Evolutionary conservation across 352 stramenopile genomes (phyloP).

Genomic region (Phytophthora brassicae): DNA sequence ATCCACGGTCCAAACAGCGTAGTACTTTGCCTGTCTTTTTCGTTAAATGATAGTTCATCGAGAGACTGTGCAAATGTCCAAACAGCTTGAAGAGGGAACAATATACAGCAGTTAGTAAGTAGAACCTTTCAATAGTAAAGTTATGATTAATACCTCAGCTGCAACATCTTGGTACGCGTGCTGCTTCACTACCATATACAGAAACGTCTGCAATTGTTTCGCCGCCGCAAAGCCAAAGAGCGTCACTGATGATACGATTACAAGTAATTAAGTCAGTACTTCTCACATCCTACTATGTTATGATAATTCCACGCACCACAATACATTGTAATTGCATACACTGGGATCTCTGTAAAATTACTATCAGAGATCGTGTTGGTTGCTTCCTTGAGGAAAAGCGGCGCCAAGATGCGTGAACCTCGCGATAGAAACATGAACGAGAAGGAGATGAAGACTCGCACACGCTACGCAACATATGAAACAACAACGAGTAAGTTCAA

Average conservation of each 20-base stretch:
- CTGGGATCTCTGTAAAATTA: slow-evolving; percentile 40
- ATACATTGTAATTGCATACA: slow-evolving; percentile 57
- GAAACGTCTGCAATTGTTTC: slow-evolving; percentile 93
- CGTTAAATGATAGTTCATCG: slow-evolving; percentile 95
- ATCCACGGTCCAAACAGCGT: slow-evolving; percentile 87
- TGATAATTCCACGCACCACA: slow-evolving; percentile 39
- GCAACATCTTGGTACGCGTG: slow-evolving; percentile 96
- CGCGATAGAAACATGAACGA: slow-evolving; percentile 71
- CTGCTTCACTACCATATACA: slow-evolving; percentile 95
- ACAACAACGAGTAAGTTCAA: neutral
- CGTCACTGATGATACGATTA: slow-evolving; percentile 26
- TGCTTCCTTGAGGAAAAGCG: slow-evolving; percentile 72
- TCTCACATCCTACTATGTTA: neutral
- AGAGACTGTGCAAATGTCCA: slow-evolving; percentile 93
- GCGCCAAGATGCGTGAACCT: slow-evolving; percentile 63
- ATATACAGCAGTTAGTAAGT: neutral
- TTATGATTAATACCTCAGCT: slow-evolving; percentile 52
- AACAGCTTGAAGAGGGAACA: slow-evolving; percentile 67
- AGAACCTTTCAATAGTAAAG: neutral
- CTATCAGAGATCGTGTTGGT: slow-evolving; percentile 56
- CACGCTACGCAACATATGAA: slow-evolving; percentile 41
- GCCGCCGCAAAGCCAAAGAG: slow-evolving; percentile 79
- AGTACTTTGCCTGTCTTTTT: slow-evolving; percentile 98
- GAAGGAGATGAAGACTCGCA: slow-evolving; percentile 66
- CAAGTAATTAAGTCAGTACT: neutral